Conservation (phyloP, 176 grass and related monocot genomes). For the Carex parvula region DNA sequence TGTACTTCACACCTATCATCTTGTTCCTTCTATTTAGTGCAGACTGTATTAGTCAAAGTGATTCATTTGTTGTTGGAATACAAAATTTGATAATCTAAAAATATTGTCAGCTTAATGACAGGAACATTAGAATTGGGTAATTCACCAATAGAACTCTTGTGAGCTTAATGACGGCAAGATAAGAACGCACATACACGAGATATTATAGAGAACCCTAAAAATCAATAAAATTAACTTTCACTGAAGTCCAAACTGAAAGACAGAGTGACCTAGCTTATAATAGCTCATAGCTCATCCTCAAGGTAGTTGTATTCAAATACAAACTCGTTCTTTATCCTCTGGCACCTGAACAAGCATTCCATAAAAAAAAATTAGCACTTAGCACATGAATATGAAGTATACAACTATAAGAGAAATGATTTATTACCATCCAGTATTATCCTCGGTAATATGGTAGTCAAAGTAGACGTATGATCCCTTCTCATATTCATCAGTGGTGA, state of each 20-base stretch:
- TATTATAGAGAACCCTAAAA: neutral
- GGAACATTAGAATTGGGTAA: neutral
- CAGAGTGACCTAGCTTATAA: slow-evolving; percentile 18
- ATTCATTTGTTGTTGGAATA: no score
- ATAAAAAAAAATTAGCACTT: neutral
- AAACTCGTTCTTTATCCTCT: slow-evolving; percentile 96
- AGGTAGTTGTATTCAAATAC: slow-evolving; percentile 95
- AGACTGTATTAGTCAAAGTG: no score
- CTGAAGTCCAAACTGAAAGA: neutral
- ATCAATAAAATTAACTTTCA: slow-evolving; percentile 11
- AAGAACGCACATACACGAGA: neutral
- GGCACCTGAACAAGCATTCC: slow-evolving; percentile 60
- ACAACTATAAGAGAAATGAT: neutral
- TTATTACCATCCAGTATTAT: slow-evolving; percentile 78
- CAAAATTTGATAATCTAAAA: no score
- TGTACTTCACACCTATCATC: no score
- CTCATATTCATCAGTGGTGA: slow-evolving; percentile 91
- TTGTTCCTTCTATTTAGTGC: no score
- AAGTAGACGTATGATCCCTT: slow-evolving; percentile 95
- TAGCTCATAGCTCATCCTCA: slow-evolving; percentile 62
- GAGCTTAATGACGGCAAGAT: neutral
- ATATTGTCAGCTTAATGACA: neutral
- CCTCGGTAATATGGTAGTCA: slow-evolving; percentile 75
- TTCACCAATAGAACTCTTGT: neutral
- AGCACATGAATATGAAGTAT: neutral